Evolutionary conservation across 2,329 filamentous ascomycete species (phyloP).

Genomic region (Didymella segeticola): DNA sequence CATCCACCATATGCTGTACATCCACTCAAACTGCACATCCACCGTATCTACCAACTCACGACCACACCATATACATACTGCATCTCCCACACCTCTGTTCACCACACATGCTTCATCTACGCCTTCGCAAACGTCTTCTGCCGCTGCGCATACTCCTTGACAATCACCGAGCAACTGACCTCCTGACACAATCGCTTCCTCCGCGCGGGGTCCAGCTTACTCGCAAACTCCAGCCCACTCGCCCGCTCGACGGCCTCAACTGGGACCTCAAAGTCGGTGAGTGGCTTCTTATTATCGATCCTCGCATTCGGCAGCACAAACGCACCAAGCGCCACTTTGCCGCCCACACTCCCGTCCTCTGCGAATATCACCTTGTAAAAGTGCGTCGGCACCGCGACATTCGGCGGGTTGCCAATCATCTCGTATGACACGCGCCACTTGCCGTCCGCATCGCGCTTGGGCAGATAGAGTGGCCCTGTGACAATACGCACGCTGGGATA

Average conservation of each 20-base stretch:
- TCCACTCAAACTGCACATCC: background rate
- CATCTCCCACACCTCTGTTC: background rate
- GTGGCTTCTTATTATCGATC: slow-evolving; percentile 85
- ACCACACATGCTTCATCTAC: background rate
- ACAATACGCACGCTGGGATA: slow-evolving; percentile 92
- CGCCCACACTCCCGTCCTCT: slow-evolving; percentile 75
- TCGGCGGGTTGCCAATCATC: slow-evolving; percentile 91
- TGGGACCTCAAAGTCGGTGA: slow-evolving; percentile 93
- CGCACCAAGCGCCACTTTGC: slow-evolving; percentile 80
- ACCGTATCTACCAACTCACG: too few species aligned
- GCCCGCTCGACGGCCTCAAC: slow-evolving; percentile 91
- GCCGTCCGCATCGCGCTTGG: slow-evolving; percentile 82
- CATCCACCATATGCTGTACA: too few species aligned
- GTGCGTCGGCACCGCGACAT: slow-evolving; percentile 94
- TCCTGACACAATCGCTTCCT: slow-evolving; percentile 85
- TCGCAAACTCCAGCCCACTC: slow-evolving; percentile 88
- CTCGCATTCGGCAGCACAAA: slow-evolving; percentile 93
- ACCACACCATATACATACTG: too few species aligned
- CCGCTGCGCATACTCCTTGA: slow-evolving; percentile 76
- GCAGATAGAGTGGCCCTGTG: slow-evolving; percentile 92
- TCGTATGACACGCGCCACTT: slow-evolving; percentile 98
- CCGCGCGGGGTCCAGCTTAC: slow-evolving; percentile 74
- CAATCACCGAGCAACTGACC: slow-evolving; percentile 79
- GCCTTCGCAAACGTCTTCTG: slow-evolving; percentile 56
- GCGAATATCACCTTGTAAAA: slow-evolving; percentile 99